Base-by-base conservation (phyloP, 2,329 filamentous ascomycete genomes). In the Aspergillus latus region DNA sequence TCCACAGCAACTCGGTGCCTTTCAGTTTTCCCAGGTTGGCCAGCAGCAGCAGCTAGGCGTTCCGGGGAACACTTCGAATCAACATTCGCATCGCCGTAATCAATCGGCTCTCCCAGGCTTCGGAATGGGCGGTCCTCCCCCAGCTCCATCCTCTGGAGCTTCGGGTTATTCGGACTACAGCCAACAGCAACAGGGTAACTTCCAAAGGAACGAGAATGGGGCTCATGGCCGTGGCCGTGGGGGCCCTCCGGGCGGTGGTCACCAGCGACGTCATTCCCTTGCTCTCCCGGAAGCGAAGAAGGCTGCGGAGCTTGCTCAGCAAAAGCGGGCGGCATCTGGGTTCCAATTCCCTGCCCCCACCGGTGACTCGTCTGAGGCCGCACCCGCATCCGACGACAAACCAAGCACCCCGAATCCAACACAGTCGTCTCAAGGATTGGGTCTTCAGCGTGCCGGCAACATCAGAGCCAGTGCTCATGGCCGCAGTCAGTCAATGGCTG, bases 241-340 rank as follows among this genome's bases (percentile, higher is more conserved):
- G 62, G 87, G 88, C 60, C 82, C 85, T 59, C 80, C 86, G 60
- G 84, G 82, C 58, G 76, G 86, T 59, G 93, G 93, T 59, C 94
- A 99, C 72, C 89, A 95, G 74, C 87, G 94, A 71, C 88, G 94
- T 75, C 94, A 99, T 77, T 99, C 94, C 16, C 82, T 99, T 62
- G 94, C 92, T 61, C 80, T 99, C 62, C 90, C 92, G 37, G 94
- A 99, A 75, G 94, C 94, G 49, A 97, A 96, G 78, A 97, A 97
- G 79, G 94, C 94, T 47, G 94, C 94, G 56, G 94, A 99, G 74
- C 78, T 96, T 62, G 94, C 94, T 48, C 94, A 99, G 77, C 93
- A 96, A 80, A 97, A 97, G 79, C 84, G 92, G 74, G 96, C 93
- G 54, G 92, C 92, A 59, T 92, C 90, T 61, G 92, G 87, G 56